A percentile compares a stretch with the other conserved stretches of the same genome.
These are phyloP conservation scores for Nitzschia putrida DNA, from an alignment of 108 stramenopile genomes.

Conservation along the genomic window DNA sequence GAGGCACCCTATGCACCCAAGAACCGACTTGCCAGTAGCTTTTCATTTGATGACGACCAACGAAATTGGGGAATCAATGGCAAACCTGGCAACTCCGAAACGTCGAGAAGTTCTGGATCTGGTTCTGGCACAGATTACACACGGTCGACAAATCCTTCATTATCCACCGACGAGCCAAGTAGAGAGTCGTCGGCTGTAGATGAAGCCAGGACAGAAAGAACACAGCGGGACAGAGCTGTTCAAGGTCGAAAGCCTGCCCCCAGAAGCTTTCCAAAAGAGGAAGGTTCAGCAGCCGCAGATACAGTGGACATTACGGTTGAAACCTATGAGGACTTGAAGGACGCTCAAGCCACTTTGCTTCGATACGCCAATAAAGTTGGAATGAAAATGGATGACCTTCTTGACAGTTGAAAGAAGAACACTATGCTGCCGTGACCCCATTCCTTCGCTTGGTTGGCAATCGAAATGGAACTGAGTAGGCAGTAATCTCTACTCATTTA, in stretches of 20 bases:
- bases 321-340: constrained; percentile 21
- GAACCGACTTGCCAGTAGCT: background rate
- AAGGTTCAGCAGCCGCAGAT: background rate
- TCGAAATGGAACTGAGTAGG: no score
- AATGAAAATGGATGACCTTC: constrained; percentile 24
- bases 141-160: background rate
- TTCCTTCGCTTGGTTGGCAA: no score
- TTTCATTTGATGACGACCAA: constrained; percentile 6
- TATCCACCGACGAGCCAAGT: background rate
- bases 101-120: background rate
- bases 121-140: no score
- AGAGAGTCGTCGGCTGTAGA: background rate
- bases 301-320: constrained; percentile 12
- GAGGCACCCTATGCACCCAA: background rate
- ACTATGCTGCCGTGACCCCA: no score
- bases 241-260: background rate
- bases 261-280: background rate
- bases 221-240: background rate
- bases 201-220: background rate
- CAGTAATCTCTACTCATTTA: no score
- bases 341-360: constrained; percentile 25
- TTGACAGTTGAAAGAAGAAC: background rate
- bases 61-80: background rate
- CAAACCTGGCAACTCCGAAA: background rate
- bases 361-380: constrained; percentile 29